Evolutionary conservation across 2,329 filamentous ascomycete species (phyloP).

Genomic region (Fusarium stilboides): DNA sequence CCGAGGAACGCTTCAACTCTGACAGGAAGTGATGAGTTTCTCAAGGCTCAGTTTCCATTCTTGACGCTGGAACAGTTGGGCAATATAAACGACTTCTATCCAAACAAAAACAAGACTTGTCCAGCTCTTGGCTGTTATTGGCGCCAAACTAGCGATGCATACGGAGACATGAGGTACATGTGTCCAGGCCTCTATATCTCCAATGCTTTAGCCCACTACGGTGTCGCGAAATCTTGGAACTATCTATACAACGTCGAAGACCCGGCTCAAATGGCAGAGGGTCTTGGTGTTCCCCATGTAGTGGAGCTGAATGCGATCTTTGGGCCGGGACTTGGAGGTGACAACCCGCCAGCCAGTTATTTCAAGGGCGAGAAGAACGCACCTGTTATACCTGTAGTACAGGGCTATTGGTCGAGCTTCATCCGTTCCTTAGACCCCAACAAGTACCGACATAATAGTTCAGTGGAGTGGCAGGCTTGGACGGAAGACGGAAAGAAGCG

Average conservation of each 20-base stretch:
- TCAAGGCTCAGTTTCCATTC: slow-evolving; percentile 55
- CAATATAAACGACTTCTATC: slow-evolving; percentile 55
- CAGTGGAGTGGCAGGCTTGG: slow-evolving; percentile 62
- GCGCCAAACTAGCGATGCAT: slow-evolving; percentile 56
- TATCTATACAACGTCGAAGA: slow-evolving; percentile 81
- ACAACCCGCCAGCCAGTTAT: slow-evolving; percentile 70
- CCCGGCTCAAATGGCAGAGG: slow-evolving; percentile 63
- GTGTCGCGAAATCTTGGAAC: slow-evolving; percentile 68
- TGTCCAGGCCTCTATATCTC: slow-evolving; percentile 55
- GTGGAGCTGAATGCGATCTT: slow-evolving; percentile 78
- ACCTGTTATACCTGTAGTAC: slow-evolving; percentile 71
- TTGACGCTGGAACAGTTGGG: slow-evolving; percentile 53
- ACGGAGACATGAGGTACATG: slow-evolving; percentile 56
- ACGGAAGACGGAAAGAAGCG: slow-evolving; percentile 48
- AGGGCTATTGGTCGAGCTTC: slow-evolving; percentile 83
- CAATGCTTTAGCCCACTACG: slow-evolving; percentile 50
- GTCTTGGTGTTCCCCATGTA: slow-evolving; percentile 77
- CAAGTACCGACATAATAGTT: slow-evolving; percentile 48
- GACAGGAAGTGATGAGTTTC: slow-evolving; percentile 52
- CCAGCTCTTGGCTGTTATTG: slow-evolving; percentile 55
- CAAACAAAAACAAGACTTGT: slow-evolving; percentile 55
- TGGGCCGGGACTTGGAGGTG: slow-evolving; percentile 69
- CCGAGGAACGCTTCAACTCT: slow-evolving; percentile 52
- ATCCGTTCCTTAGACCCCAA: slow-evolving; percentile 78
- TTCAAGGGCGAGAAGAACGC: slow-evolving; percentile 66